These are phyloP conservation scores for Arabis hirsuta DNA, from an alignment of 345 rosid species.

Conservation along the genomic window DNA sequence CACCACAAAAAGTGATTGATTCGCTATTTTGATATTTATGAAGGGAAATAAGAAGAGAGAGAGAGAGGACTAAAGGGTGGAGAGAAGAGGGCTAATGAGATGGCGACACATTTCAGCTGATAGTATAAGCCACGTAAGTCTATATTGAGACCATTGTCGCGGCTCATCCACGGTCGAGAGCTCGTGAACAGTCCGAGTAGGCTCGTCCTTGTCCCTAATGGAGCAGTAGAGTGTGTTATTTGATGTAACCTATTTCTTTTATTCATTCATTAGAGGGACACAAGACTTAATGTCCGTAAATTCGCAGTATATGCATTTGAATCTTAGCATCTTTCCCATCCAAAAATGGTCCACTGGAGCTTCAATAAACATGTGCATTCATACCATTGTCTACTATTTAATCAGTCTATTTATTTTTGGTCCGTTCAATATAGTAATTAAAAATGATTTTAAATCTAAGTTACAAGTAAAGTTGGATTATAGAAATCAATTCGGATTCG, in stretches of 20 bases:
- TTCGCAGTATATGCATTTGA: neutral
- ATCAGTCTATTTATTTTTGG: no score
- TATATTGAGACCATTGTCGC: neutral
- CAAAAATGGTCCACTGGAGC: neutral
- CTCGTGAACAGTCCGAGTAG: neutral
- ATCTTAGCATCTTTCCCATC: neutral
- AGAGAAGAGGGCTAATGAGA: neutral
- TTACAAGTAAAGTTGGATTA: neutral
- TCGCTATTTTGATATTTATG: slow-evolving; percentile 12
- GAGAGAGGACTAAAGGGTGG: no score
- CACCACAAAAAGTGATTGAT: neutral
- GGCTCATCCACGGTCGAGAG: slow-evolving; percentile 15
- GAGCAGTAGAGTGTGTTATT: neutral
- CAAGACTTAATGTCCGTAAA: neutral
- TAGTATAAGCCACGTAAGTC: slow-evolving; percentile 8
- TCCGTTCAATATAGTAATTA: no score
- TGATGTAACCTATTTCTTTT: neutral
- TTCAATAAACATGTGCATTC: neutral
- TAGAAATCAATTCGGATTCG: neutral
- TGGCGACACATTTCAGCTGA: slow-evolving; percentile 2
- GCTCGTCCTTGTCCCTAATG: neutral
- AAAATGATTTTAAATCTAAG: neutral
- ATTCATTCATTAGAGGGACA: neutral
- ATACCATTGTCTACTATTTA: no score
- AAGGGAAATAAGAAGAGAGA: neutral